A percentile compares a stretch with the other conserved stretches of the same genome.
Evolutionary conservation across 176 grass and related monocot species (phyloP).

Genomic region (Carex kokanica): DNA sequence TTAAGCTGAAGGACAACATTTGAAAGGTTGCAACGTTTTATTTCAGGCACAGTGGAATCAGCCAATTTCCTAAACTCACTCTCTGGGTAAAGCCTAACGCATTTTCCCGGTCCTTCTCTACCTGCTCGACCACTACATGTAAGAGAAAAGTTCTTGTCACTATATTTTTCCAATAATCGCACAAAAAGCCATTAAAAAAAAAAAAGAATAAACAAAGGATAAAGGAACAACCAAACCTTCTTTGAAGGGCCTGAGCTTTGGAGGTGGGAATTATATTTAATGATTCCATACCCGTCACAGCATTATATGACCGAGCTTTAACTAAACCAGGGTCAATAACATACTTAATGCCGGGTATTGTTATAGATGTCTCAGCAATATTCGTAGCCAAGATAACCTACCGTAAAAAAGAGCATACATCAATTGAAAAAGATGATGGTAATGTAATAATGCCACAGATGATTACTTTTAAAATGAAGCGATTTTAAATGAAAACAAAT

Average conservation of each 20-base stretch:
- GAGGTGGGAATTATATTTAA: slow-evolving; percentile 79
- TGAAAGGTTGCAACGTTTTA: slow-evolving; percentile 88
- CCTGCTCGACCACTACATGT: slow-evolving; percentile 72
- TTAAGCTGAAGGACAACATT: slow-evolving; percentile 95
- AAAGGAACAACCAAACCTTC: slow-evolving; percentile 39
- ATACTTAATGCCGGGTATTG: slow-evolving; percentile 98
- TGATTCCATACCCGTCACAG: slow-evolving; percentile 91
- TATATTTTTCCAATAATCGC: not conserved
- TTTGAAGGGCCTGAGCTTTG: slow-evolving; percentile 95
- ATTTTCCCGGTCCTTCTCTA: slow-evolving; percentile 79
- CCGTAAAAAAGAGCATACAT: slow-evolving; percentile 17
- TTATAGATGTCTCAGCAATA: slow-evolving; percentile 97
- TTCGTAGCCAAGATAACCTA: slow-evolving; percentile 97
- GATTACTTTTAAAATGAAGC: not conserved
- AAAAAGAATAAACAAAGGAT: not conserved
- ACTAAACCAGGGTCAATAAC: slow-evolving; percentile 93
- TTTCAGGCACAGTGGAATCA: slow-evolving; percentile 90
- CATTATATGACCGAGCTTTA: slow-evolving; percentile 93
- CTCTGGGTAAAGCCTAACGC: slow-evolving; percentile 76
- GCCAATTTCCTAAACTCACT: slow-evolving; percentile 70
- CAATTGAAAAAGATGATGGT: slow-evolving; percentile 18
- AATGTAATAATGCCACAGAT: not conserved
- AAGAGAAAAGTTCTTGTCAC: slow-evolving; percentile 4
- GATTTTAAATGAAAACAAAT: slow-evolving; percentile 13
- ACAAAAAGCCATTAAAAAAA: slow-evolving; percentile 6